phyloP scores from a whole-genome alignment of 805 yeast genomes.

The Grigorovia jiainica region DNA sequence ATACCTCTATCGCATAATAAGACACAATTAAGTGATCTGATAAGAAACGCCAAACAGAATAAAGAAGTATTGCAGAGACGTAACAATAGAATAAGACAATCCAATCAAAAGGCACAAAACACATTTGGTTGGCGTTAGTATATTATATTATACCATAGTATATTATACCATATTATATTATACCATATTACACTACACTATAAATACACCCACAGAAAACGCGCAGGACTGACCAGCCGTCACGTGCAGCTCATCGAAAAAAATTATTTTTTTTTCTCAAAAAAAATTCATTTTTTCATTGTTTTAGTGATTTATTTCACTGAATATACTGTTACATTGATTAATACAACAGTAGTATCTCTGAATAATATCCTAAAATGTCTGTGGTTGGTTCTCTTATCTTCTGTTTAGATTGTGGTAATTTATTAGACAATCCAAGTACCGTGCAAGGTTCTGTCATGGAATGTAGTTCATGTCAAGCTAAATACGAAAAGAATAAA shows the following conservation, averaged over 20 bases:
- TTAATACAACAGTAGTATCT: too few species aligned
- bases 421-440: conserved; percentile 60
- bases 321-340: too few species aligned
- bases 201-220: neutral
- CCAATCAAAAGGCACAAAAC: conserved; percentile 10
- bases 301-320: too few species aligned
- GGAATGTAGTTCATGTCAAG: conserved; percentile 47
- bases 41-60: conserved; percentile 14
- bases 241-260: conserved; percentile 4
- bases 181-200: too few species aligned
- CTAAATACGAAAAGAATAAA: conserved; percentile 28
- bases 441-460: conserved; percentile 34
- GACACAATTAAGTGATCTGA: conserved; percentile 15
- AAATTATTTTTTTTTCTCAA: neutral
- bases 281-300: neutral
- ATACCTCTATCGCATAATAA: conserved; percentile 11
- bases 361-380: conserved; percentile 36
- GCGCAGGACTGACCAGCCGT: neutral
- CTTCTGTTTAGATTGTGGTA: conserved; percentile 90
- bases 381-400: conserved; percentile 92
- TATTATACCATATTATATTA: too few species aligned
- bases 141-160: too few species aligned
- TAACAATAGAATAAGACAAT: conserved; percentile 10
- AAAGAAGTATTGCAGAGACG: conserved; percentile 11
- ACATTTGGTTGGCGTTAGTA: conserved; percentile 16